Base-by-base conservation (phyloP, 208 protist species). In the Lotmaria passim region DNA sequence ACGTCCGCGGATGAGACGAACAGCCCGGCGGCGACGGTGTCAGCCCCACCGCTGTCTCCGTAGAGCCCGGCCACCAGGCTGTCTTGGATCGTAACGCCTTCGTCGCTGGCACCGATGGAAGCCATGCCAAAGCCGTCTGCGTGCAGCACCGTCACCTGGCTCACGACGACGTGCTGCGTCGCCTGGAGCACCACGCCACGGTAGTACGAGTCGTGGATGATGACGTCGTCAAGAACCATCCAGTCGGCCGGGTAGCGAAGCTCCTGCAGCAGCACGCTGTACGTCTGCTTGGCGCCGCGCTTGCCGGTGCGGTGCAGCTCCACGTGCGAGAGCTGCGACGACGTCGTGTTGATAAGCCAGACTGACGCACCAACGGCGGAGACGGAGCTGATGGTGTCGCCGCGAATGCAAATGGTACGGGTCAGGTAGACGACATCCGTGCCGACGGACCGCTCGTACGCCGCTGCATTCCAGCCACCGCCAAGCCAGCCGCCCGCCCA, bases 341-440 rank as follows among this genome's bases (percentile, higher is more conserved):
- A 68, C 19, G 65, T 67, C 0, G 65, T 65, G 52, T 52, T 48
- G 19, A 15, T 11, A 0, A 81, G 4, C 64, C 46, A 68, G 24
- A 81, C 19, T 1, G 76, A 66, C 0, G 52, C 81, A 23, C 75
- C 81, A 17, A 79, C 43, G 28, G 33, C 74, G n/a, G 70, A 74
- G 3, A 74, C 33, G 19, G 64, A 17, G 24, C 75, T 80, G 19
- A 24, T 34, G 4, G 50, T 44, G 58, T 91, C 83, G 53, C 90
- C 85, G 50, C 83, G 75, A 15, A 95, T 67, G 30, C 63, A 39
- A 31, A 95, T 73, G 57, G 75, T 91, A 48, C 86, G 83, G 0
- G 75, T 69, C 17, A 93, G 62, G 43, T 91, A 66, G 3, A 80
- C 75, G 5, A 90, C 89, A 23, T 72, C 59, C 61, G 80, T 44